Evolutionary conservation across 805 yeast species (phyloP).

Genomic region (Candida hispaniensis): DNA sequence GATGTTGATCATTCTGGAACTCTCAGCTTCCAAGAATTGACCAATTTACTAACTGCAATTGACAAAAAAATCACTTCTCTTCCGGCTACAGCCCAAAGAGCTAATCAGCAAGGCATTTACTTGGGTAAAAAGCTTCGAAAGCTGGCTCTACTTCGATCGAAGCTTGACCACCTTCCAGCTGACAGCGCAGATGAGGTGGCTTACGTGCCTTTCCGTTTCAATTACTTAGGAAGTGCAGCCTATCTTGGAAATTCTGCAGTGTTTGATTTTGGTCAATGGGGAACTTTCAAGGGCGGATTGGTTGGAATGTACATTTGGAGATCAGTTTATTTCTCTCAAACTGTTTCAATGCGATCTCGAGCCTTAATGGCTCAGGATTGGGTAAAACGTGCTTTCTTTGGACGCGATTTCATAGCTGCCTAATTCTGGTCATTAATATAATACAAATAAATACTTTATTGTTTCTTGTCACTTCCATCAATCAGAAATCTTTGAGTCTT

Average conservation of each 20-base stretch:
- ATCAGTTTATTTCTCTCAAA: slow-evolving; percentile 57
- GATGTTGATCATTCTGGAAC: slow-evolving; percentile 40
- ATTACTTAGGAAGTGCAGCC: slow-evolving; percentile 56
- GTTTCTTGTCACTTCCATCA: no score
- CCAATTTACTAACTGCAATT: slow-evolving; percentile 40
- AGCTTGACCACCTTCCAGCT: slow-evolving; percentile 22
- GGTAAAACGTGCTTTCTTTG: slow-evolving; percentile 42
- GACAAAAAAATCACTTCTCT: slow-evolving; percentile 55
- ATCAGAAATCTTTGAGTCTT: slow-evolving; percentile 22
- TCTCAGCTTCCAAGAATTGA: slow-evolving; percentile 43
- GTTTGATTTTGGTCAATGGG: slow-evolving; percentile 51
- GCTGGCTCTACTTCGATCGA: slow-evolving; percentile 39
- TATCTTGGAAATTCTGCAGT: slow-evolving; percentile 64
- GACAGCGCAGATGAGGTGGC: slow-evolving; percentile 46
- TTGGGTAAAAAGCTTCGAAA: slow-evolving; percentile 49
- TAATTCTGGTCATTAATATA: no score
- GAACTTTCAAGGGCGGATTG: slow-evolving; percentile 52
- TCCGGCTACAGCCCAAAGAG: slow-evolving; percentile 69
- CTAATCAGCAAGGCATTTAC: slow-evolving; percentile 60
- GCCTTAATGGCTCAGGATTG: slow-evolving; percentile 56
- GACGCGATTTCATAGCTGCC: slow-evolving; percentile 26
- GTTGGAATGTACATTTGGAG: slow-evolving; percentile 68
- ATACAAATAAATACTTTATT: no score
- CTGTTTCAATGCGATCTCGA: slow-evolving; percentile 54
- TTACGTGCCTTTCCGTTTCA: slow-evolving; percentile 49